Evolutionary conservation across 1,284 basidiomycete species (phyloP), one percentile per base, ranked within the genome.

Genomic region (Sporisorium reilianum): DNA sequence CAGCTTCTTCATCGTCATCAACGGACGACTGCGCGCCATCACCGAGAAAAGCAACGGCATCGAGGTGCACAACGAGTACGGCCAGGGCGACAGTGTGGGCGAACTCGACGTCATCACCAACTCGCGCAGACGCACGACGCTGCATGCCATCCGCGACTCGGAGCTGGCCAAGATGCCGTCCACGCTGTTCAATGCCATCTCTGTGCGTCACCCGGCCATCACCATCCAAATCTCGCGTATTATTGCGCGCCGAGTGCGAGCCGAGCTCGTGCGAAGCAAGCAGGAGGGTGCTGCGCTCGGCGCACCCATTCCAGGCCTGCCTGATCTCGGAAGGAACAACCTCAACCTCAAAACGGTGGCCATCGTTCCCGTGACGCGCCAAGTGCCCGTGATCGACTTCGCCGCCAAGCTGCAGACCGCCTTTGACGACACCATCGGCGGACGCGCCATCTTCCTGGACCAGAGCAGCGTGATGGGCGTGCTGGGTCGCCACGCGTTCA

Each of bases 61-160:
- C 40, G 90, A 90, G 26, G 95, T 97, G 50, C 88, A 93, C 4
- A 93, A 91, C 23, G 96, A 99, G 86, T 97, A 96, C 80, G 95
- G 97, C 46, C 95, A 98, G 85, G 95, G 88, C 56, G 88, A 89
- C 64, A 87, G 87, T 12, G 87, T 89, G 26, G 88, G 88, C 38
- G 95, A 97, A 84, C 88, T 99, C n/a, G 97, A 99, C 83, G 96
- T 97, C 54, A 98, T 99, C 80, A 97, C 95, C 8, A 93, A 91
- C 74, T 92, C 91, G n/a, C 89, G 89, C 4, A 89, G 97, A 67
- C 89, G 91, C 54, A 95, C 91, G 58, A 99, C 96, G 1, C 90
- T 98, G 11, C 96, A 99, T 85, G 96, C 96, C 5, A 99, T 99
- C 74, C 93, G 96, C 79, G 96, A 99, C 84, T 95, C 94, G 0